Evolutionary conservation across 768 basidiomycete species (phyloP).

Genomic region (Lyophyllum shimeji): DNA sequence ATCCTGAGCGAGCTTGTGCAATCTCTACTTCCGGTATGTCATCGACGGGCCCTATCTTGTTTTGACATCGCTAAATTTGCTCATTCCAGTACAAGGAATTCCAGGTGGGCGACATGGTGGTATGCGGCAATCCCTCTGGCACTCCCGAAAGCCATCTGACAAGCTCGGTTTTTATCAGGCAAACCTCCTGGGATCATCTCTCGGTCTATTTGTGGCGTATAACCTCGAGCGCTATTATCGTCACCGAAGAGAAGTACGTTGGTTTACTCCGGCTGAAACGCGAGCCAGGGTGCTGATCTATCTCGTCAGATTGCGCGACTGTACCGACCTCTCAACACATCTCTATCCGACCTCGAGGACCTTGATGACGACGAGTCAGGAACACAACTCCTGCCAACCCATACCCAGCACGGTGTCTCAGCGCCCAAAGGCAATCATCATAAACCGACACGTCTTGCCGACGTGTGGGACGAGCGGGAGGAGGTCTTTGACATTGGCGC

Average conservation of each 20-base stretch:
- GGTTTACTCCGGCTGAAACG: background rate
- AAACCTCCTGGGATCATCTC: conserved; percentile 69
- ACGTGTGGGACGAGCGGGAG: conserved; percentile 81
- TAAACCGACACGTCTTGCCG: conserved; percentile 42
- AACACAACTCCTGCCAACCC: conserved; percentile 63
- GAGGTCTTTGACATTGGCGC: conserved; percentile 70
- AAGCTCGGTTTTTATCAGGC: conserved; percentile 46
- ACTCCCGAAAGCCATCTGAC: background rate
- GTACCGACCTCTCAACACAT: conserved; percentile 66
- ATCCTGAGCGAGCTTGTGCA: conserved; percentile 83
- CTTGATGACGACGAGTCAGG: conserved; percentile 44
- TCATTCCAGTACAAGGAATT: conserved; percentile 62
- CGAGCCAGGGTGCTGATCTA: background rate
- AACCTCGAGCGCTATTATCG: conserved; percentile 77
- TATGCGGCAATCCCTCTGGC: conserved; percentile 27
- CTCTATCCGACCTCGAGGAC: conserved; percentile 54
- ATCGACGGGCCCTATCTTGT: background rate
- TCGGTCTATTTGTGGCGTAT: conserved; percentile 67
- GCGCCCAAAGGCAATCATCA: conserved; percentile 27
- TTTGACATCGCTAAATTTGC: background rate
- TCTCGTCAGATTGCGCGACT: conserved; percentile 65
- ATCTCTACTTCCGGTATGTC: conserved; percentile 65
- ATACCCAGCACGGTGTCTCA: conserved; percentile 23
- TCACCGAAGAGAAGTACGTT: conserved; percentile 67
- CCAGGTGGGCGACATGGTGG: conserved; percentile 70